phyloP scores from a whole-genome alignment of 2,329 filamentous ascomycete genomes.

The Fusarium acutatum region DNA sequence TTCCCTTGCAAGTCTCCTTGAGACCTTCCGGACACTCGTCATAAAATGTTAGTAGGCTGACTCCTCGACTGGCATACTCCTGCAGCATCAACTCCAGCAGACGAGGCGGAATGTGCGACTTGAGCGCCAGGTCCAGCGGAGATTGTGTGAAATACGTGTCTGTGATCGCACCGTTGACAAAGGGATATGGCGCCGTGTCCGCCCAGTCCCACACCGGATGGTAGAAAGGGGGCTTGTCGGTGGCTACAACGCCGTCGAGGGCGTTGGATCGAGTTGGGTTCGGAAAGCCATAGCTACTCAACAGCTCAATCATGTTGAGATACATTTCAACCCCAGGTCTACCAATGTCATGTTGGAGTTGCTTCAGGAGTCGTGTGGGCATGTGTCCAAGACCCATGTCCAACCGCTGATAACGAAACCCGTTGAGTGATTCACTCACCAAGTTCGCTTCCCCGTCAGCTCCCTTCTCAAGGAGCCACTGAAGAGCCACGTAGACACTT shows the following conservation, averaged over 20 bases:
- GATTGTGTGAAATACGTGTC: neutral
- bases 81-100: slow-evolving; percentile 9
- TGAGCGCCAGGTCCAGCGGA: neutral
- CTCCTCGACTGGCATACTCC: neutral
- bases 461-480: slow-evolving; percentile 13
- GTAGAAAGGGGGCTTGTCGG: neutral
- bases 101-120: neutral
- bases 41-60: neutral
- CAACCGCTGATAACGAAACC: neutral
- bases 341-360: neutral
- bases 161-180: neutral
- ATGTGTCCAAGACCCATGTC: neutral
- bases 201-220: neutral
- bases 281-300: neutral
- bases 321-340: neutral
- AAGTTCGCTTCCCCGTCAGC: neutral
- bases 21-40: neutral
- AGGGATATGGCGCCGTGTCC: neutral
- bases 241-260: neutral
- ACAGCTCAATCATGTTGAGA: neutral
- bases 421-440: neutral
- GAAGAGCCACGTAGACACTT: neutral
- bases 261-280: neutral
- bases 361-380: neutral
- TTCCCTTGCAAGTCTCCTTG: neutral